phyloP scores from a whole-genome alignment of 352 stramenopile genomes.

The Globisporangium paroecandrum region DNA sequence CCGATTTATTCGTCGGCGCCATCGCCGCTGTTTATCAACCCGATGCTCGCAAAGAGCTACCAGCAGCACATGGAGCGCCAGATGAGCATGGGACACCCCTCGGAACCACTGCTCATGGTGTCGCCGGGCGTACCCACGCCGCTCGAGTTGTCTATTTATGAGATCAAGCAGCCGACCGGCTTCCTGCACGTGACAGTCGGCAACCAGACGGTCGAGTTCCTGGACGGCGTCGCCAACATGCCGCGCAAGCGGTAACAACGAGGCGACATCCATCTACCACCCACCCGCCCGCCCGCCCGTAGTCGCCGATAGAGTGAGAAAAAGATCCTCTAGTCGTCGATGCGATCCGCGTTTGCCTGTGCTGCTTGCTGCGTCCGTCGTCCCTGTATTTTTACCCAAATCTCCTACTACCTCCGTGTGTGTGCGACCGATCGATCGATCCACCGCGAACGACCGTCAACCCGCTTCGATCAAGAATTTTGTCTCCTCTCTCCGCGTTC shows the following conservation, averaged over 20 bases:
- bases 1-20: conserved; percentile 15
- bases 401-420: not conserved
- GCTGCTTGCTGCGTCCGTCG: not conserved
- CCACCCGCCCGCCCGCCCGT: no score
- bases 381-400: conserved; percentile 9
- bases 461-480: conserved; percentile 8
- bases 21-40: conserved; percentile 55
- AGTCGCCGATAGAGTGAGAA: conserved; percentile 1
- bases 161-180: conserved; percentile 78
- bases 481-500: conserved; percentile 9
- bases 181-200: conserved; percentile 76
- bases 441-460: not conserved
- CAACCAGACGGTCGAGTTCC: conserved; percentile 83
- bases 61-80: conserved; percentile 38
- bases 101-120: conserved; percentile 53
- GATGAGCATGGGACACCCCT: conserved; percentile 31
- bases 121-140: conserved; percentile 68
- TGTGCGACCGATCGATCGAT: not conserved
- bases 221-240: conserved; percentile 81
- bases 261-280: not conserved
- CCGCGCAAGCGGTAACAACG: conserved; percentile 65
- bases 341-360: not conserved
- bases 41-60: conserved; percentile 65
- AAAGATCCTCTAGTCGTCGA: not conserved
- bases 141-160: conserved; percentile 81